These are phyloP conservation scores for Mortierella sp. DNA, from an alignment of 371 early-diverging fungal genomes.

Conservation along the genomic window DNA sequence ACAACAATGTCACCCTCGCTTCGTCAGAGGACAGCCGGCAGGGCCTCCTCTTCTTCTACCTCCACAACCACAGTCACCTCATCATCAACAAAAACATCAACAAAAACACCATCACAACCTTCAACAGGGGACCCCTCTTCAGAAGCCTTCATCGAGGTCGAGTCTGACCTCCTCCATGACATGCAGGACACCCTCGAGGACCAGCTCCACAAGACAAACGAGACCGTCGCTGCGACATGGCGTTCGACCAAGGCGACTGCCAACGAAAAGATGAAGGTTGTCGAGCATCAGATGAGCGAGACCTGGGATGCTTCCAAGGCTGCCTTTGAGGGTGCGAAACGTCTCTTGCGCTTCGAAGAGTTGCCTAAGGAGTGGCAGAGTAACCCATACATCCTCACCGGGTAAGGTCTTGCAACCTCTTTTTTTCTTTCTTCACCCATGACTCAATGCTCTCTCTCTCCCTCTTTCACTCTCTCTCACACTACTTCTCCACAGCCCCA, in stretches of 20 bases:
- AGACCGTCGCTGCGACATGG: slow-evolving; percentile 57
- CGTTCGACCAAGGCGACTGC: slow-evolving; percentile 58
- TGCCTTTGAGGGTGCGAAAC: slow-evolving; percentile 69
- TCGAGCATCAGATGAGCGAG: slow-evolving; percentile 59
- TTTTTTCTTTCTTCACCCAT: not conserved
- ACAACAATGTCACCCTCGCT: slow-evolving; percentile 40
- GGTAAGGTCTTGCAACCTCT: slow-evolving; percentile 33
- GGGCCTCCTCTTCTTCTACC: slow-evolving; percentile 23
- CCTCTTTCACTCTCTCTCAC: too few species aligned
- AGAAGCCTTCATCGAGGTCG: slow-evolving; percentile 51
- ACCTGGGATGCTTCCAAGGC: slow-evolving; percentile 75
- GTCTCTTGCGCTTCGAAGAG: slow-evolving; percentile 72
- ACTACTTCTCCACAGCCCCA: not conserved
- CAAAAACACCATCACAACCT: slow-evolving; percentile 13
- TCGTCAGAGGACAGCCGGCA: slow-evolving; percentile 39
- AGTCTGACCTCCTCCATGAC: slow-evolving; percentile 51
- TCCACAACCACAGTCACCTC: slow-evolving; percentile 20
- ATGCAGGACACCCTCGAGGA: slow-evolving; percentile 55
- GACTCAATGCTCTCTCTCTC: not conserved
- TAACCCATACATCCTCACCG: slow-evolving; percentile 70
- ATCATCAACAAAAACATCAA: slow-evolving; percentile 1
- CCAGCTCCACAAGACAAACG: slow-evolving; percentile 50
- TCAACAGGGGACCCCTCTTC: slow-evolving; percentile 16
- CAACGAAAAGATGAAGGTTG: slow-evolving; percentile 48
- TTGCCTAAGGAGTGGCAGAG: slow-evolving; percentile 76